Base-by-base conservation (phyloP, 1,139 yeast genomes). In the Lodderomyces parapsilosis region DNA sequence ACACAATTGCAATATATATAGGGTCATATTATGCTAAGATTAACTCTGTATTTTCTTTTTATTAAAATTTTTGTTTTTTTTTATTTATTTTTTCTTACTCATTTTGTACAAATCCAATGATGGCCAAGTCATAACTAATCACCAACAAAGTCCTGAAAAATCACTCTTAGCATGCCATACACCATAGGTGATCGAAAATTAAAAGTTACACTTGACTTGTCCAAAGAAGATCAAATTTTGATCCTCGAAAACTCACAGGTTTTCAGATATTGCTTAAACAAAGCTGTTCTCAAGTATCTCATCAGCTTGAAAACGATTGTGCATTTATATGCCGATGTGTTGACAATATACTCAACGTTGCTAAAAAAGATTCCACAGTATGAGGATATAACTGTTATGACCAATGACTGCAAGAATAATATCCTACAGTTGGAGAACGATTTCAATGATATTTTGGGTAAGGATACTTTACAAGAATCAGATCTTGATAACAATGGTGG, bases 321-420 rank as follows among this genome's bases (percentile, higher is more conserved):
- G 6, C 75, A 71, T 51, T 57, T 71, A 25, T 70, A 62, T 48
- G 55, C 62, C 27, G 78, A 73, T 50, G 59, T 69, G 37, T 54
- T 71, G 36, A 67, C 69, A 43, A 71, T 72, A 22, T 73, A 72
- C 53, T 55, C 69, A 39, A 69, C 76, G 11, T 57, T 73, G 35
- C 55, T 73, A 34, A 54, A 58, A 40, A 73, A 73, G 49, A 63
- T 73, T 20, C 72, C 74, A 19, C 58, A 68, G 47, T 71, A 70
- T 47, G 76, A 71, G 39, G 78, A 73, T 51, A 55, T 73, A 40
- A 67, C 75, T 4, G 23, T 46, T n/a, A 62, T 71, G 65, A 55
- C 74, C 3, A 49, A 52, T 40, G 49, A 50, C 20, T 58, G 65
- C n/a, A 60, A 59, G 44, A 31, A 50, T 22, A 49, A 54, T 6